Evolutionary conservation across 2,329 filamentous ascomycete species (phyloP).

Genomic region (Cordyceps tenuipes): DNA sequence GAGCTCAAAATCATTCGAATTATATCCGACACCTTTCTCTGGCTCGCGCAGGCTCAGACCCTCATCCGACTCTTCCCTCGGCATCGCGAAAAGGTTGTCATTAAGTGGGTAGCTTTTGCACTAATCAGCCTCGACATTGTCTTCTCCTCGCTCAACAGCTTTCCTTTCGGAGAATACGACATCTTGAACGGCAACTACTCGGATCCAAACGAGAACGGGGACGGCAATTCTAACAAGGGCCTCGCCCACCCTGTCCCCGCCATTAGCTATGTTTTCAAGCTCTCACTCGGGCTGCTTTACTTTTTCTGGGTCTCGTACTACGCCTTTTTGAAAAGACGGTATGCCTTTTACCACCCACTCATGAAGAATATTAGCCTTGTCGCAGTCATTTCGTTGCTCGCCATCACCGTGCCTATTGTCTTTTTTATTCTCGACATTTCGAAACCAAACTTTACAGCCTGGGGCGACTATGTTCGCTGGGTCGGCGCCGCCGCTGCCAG

Average conservation of each 20-base stretch:
- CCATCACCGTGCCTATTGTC: slow-evolving; percentile 81
- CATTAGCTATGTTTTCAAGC: slow-evolving; percentile 81
- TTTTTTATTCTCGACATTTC: slow-evolving; percentile 91
- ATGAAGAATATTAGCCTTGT: slow-evolving; percentile 86
- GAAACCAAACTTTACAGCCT: slow-evolving; percentile 75
- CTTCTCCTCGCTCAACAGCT: slow-evolving; percentile 88
- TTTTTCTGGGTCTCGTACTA: slow-evolving; percentile 94
- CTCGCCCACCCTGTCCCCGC: slow-evolving; percentile 90
- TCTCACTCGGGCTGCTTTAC: slow-evolving; percentile 79
- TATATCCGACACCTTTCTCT: slow-evolving; percentile 92
- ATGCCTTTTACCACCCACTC: slow-evolving; percentile 80
- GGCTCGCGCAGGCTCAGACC: slow-evolving; percentile 96
- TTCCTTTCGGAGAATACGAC: slow-evolving; percentile 47
- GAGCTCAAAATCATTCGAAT: slow-evolving; percentile 86
- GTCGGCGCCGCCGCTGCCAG: slow-evolving; percentile 90
- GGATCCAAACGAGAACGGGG: slow-evolving; percentile 34
- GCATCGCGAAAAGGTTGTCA: slow-evolving; percentile 94
- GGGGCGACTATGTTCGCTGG: slow-evolving; percentile 94
- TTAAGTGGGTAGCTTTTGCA: slow-evolving; percentile 96
- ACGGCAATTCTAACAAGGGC: slow-evolving; percentile 33
- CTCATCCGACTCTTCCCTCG: slow-evolving; percentile 91
- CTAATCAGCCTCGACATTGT: slow-evolving; percentile 85
- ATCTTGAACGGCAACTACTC: slow-evolving; percentile 39
- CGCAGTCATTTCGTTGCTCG: slow-evolving; percentile 66
- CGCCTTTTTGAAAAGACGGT: slow-evolving; percentile 80